These are phyloP conservation scores for Vaccinium myrtillus DNA, from an alignment of 148 eudicot species.

Conservation along the genomic window DNA sequence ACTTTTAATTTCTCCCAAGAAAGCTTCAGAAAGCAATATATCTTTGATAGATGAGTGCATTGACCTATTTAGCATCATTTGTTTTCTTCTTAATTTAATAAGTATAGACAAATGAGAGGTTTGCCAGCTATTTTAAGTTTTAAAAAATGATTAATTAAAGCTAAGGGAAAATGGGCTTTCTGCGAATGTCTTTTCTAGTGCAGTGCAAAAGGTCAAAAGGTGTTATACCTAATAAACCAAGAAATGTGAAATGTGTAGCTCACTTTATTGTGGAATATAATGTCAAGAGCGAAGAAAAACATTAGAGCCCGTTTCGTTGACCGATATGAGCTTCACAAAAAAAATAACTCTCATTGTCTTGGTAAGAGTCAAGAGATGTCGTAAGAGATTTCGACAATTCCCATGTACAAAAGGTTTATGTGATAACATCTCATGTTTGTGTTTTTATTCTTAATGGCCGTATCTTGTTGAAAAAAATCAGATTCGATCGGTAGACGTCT, in stretches of 20 bases:
- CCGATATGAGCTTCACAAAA: too few relatives aligned
- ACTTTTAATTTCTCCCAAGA: conserved; percentile 12
- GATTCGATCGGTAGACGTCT: too few relatives aligned
- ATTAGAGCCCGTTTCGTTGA: too few relatives aligned
- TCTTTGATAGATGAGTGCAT: conserved; percentile 23
- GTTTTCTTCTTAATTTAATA: conserved; percentile 17
- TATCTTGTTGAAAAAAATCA: too few relatives aligned
- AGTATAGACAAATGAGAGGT: conserved; percentile 4
- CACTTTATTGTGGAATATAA: not conserved
- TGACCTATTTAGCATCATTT: conserved; percentile 25
- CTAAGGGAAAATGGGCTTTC: not conserved
- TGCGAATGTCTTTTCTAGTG: conserved; percentile 26
- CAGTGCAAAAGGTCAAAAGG: conserved; percentile 28
- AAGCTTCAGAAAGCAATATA: conserved; percentile 7
- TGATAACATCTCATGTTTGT: too few relatives aligned
- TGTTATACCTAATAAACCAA: conserved; percentile 34
- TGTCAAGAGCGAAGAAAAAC: not conserved
- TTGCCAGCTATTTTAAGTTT: conserved; percentile 20
- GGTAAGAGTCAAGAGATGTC: too few relatives aligned
- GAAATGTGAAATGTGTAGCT: not conserved
- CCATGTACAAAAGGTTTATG: too few relatives aligned
- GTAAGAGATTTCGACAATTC: not conserved
- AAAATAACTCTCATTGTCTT: too few relatives aligned
- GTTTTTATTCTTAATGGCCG: too few relatives aligned
- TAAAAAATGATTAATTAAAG: not conserved